Conservation (phyloP, 257 asterid species). For the Solanum chmielewskii region DNA sequence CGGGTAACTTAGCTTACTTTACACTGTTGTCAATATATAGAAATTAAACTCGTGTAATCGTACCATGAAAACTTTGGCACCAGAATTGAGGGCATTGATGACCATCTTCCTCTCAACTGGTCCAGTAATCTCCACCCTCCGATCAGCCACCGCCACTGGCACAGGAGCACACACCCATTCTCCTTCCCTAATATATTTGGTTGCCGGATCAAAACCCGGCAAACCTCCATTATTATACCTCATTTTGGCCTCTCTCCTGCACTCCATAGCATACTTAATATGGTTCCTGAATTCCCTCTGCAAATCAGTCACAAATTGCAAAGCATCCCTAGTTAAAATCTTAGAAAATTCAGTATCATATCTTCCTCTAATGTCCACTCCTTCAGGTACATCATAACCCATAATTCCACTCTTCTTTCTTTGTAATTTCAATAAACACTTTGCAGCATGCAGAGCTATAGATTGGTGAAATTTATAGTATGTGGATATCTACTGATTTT, state of each 20-base stretch:
- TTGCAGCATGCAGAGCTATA: background rate
- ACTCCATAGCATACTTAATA: slow-evolving; percentile 67
- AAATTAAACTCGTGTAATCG: background rate
- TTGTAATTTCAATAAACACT: background rate
- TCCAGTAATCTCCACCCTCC: slow-evolving; percentile 95
- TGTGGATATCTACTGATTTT: slow-evolving; percentile 18
- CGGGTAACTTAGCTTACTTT: background rate
- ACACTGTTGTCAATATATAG: background rate
- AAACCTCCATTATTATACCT: slow-evolving; percentile 50
- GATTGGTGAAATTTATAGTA: background rate
- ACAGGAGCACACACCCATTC: slow-evolving; percentile 71
- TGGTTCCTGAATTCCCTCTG: slow-evolving; percentile 68
- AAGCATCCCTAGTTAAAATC: slow-evolving; percentile 53
- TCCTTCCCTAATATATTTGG: slow-evolving; percentile 45
- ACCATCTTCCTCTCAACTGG: slow-evolving; percentile 96
- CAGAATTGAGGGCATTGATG: slow-evolving; percentile 94
- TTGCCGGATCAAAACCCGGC: slow-evolving; percentile 84
- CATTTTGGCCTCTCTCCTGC: slow-evolving; percentile 56
- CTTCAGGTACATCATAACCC: slow-evolving; percentile 75
- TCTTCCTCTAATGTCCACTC: slow-evolving; percentile 75
- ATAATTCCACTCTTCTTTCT: slow-evolving; percentile 2
- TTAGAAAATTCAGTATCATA: slow-evolving; percentile 55
- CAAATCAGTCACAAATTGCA: slow-evolving; percentile 53
- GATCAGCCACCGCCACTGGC: slow-evolving; percentile 66
- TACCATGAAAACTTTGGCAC: slow-evolving; percentile 96